These are phyloP conservation scores for Coemansia reversa DNA, from an alignment of 192 early-diverging fungal species.

Conservation along the genomic window DNA sequence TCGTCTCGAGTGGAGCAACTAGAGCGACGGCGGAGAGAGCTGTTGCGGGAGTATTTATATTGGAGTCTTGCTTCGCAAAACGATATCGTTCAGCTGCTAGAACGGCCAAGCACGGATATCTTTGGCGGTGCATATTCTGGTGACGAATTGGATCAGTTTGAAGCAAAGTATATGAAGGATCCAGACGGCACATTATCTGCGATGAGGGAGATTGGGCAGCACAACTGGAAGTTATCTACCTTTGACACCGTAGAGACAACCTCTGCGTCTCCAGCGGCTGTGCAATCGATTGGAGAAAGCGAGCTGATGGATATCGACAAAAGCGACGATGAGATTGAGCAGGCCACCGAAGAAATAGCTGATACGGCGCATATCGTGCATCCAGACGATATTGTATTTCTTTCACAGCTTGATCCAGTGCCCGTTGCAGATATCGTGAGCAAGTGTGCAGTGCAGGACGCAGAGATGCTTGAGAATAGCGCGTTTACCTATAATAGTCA, in stretches of 20 bases:
- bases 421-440: constrained; percentile 22
- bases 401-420: constrained; percentile 34
- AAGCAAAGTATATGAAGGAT: constrained; percentile 19
- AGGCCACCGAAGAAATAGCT: neutral
- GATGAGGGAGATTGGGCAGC: constrained; percentile 8
- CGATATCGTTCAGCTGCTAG: constrained; percentile 18
- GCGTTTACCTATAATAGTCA: constrained; percentile 22
- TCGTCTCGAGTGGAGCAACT: constrained; percentile 10
- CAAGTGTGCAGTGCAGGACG: constrained; percentile 9
- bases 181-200: constrained; percentile 13
- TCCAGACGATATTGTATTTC: constrained; percentile 39
- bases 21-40: constrained; percentile 15
- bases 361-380: constrained; percentile 21
- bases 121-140: constrained; percentile 2
- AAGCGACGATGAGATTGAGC: neutral
- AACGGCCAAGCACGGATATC: neutral
- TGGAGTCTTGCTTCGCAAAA: constrained; percentile 21
- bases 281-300: neutral
- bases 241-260: neutral
- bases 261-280: neutral
- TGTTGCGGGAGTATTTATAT: constrained; percentile 35
- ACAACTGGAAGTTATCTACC: constrained; percentile 9
- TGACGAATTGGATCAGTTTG: constrained; percentile 21
- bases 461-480: constrained; percentile 22
- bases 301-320: constrained; percentile 32